phyloP scores from a whole-genome alignment of 495 filamentous ascomycete species.

The Daldinia vernicosa region DNA sequence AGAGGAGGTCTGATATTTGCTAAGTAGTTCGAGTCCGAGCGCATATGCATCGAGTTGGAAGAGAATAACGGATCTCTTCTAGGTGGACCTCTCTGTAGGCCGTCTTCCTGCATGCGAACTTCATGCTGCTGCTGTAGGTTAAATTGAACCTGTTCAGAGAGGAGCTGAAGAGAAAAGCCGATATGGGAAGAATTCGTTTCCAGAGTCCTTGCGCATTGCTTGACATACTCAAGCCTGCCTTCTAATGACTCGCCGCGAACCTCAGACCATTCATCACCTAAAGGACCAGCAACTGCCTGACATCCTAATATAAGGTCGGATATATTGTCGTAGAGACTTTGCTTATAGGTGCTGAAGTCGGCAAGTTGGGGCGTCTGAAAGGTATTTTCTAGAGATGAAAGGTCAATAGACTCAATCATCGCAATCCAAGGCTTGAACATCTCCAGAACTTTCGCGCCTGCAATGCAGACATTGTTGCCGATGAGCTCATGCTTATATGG shows the following conservation, averaged over 20 bases:
- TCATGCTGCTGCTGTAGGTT: conserved; percentile 56
- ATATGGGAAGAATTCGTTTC: conserved; percentile 89
- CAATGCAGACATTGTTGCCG: conserved; percentile 76
- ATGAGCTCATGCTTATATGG: conserved; percentile 74
- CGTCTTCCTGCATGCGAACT: conserved; percentile 51
- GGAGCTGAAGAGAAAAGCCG: conserved; percentile 83
- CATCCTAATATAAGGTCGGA: conserved; percentile 87
- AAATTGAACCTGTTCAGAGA: conserved; percentile 77
- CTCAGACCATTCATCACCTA: conserved; percentile 95
- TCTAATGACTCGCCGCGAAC: conserved; percentile 91
- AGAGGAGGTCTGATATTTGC: conserved; percentile 48
- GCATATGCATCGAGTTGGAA: conserved; percentile 57
- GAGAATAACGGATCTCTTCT: conserved; percentile 56
- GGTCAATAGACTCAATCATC: conserved; percentile 86
- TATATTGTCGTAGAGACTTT: conserved; percentile 89
- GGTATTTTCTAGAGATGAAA: conserved; percentile 74
- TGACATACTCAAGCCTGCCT: conserved; percentile 80
- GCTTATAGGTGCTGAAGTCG: conserved; percentile 90
- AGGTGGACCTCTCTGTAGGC: conserved; percentile 48
- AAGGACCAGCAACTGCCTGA: conserved; percentile 85
- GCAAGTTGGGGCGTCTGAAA: conserved; percentile 85
- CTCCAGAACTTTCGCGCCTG: conserved; percentile 80
- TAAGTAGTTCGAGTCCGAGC: conserved; percentile 56
- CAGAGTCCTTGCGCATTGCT: conserved; percentile 76
- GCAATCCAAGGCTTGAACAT: conserved; percentile 88